These are phyloP conservation scores for Syzygium grande DNA, from an alignment of 345 rosid genomes.

Conservation along the genomic window DNA sequence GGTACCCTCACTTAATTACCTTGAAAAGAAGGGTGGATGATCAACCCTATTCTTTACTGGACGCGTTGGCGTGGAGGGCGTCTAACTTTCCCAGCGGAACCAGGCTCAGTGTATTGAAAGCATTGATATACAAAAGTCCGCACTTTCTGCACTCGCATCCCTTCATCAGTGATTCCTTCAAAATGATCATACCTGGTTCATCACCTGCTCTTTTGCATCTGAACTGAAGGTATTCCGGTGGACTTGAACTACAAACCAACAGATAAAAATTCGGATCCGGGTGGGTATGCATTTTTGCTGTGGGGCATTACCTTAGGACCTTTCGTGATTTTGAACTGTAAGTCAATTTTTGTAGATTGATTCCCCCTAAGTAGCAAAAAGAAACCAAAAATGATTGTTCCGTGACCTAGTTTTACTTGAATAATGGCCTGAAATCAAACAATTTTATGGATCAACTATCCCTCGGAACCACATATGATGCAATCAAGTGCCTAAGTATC, in stretches of 20 bases:
- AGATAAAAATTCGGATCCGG: not conserved
- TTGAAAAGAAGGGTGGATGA: too few relatives aligned
- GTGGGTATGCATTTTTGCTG: not conserved
- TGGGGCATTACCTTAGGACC: not conserved
- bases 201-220: not conserved
- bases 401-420: not conserved
- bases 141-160: not conserved
- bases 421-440: not conserved
- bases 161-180: not conserved
- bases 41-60: too few relatives aligned
- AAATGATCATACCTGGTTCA: too few relatives aligned
- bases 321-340: not conserved
- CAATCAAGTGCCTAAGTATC: not conserved
- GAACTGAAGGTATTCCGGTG: not conserved
- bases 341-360: not conserved
- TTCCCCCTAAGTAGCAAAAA: too few relatives aligned
- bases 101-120: not conserved
- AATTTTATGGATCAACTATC: not conserved
- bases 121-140: not conserved
- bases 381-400: not conserved
- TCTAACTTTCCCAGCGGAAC: not conserved
- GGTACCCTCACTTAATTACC: fast-evolving
- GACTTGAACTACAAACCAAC: not conserved
- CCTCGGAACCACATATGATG: not conserved
- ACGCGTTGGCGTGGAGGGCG: not conserved